Base-by-base conservation (phyloP, 139 green algal species). In the Spirogloea muscicola region DNA sequence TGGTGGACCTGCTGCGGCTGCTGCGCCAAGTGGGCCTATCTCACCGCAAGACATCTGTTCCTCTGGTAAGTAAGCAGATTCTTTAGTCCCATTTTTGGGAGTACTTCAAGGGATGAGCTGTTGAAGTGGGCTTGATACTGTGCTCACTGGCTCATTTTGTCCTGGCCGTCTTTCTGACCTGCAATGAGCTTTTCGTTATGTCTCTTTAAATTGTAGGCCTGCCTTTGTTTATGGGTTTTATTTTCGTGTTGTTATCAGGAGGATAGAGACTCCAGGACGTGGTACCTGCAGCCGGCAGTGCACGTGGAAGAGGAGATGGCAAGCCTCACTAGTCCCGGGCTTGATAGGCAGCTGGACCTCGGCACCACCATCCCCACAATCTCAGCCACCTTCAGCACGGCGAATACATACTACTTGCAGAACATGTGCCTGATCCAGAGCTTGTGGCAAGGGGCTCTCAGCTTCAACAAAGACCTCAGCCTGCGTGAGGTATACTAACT, bases 391-490 rank as follows among this genome's bases (percentile, higher is more conserved):
- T 96, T 87, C 87, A 7, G 39, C 16, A 87, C 87, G 27, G 87
- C 88, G 0, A 84, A 92, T n/a, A 59, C 55, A 0, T 97, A 96
- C 83, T 96, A 94, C 80, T 93, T 83, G 58, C 67, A 74, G 9
- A 84, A 67, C 63, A 85, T 97, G 31, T 91, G 89, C 6, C 85
- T 87, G 21, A 25, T 97, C 78, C 91, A 97, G 82, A 84, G 87
- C 66, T 80, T 98, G 49, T 85, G 85, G 83, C 63, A 84, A 62
- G 77, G 75, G 34, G 42, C 42, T 0, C 10, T 25, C 13, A 43
- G 49, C 27, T 73, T 71, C 52, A 51, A 94, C 62, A 67, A 72
- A 1, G 93, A 98, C 84, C 58, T 98, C 51, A 85, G 68, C 4
- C 6, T 52, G 0, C 52, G 65, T 2, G 92, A 98, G 84, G 74